phyloP scores from a whole-genome alignment of 352 stramenopile genomes.

The Chrysophaeum taylorii region DNA sequence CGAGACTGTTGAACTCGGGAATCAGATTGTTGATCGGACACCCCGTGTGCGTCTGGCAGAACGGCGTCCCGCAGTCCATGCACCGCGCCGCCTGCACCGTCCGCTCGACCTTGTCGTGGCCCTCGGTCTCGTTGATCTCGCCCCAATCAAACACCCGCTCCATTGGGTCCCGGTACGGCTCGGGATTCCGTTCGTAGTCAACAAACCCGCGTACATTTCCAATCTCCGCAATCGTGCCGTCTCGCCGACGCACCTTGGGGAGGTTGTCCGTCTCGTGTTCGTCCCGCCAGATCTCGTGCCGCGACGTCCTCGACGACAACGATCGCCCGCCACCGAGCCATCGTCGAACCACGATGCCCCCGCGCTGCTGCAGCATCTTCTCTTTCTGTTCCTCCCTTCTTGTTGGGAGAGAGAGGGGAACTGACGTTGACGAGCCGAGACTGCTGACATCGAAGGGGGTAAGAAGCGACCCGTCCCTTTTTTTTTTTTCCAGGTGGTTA shows the following conservation, averaged over 20 bases:
- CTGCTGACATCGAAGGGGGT: too few relatives aligned
- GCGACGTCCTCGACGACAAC: too few relatives aligned
- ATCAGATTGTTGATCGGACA: slow-evolving; percentile 96
- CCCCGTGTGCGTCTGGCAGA: slow-evolving; percentile 93
- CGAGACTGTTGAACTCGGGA: slow-evolving; percentile 95
- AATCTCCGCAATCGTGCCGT: slow-evolving; percentile 52
- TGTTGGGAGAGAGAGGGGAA: too few relatives aligned
- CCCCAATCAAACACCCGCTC: slow-evolving; percentile 89
- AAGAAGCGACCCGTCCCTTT: too few relatives aligned
- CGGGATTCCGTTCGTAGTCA: slow-evolving; percentile 66
- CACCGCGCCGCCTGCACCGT: slow-evolving; percentile 85
- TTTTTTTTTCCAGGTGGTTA: too few relatives aligned
- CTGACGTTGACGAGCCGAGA: too few relatives aligned
- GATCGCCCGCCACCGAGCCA: too few relatives aligned
- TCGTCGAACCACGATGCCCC: too few relatives aligned
- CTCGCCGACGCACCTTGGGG: slow-evolving; percentile 53
- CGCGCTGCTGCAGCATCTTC: too few relatives aligned
- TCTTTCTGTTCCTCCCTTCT: too few relatives aligned
- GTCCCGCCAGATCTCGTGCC: background rate
- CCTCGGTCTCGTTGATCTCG: slow-evolving; percentile 84
- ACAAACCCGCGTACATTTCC: slow-evolving; percentile 67
- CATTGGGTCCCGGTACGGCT: slow-evolving; percentile 80
- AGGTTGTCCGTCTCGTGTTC: slow-evolving; percentile 5
- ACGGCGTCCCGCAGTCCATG: slow-evolving; percentile 97
- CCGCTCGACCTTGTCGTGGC: slow-evolving; percentile 63